Base-by-base conservation (phyloP, 2,329 filamentous ascomycete genomes). In the Colletotrichum acutatum region DNA sequence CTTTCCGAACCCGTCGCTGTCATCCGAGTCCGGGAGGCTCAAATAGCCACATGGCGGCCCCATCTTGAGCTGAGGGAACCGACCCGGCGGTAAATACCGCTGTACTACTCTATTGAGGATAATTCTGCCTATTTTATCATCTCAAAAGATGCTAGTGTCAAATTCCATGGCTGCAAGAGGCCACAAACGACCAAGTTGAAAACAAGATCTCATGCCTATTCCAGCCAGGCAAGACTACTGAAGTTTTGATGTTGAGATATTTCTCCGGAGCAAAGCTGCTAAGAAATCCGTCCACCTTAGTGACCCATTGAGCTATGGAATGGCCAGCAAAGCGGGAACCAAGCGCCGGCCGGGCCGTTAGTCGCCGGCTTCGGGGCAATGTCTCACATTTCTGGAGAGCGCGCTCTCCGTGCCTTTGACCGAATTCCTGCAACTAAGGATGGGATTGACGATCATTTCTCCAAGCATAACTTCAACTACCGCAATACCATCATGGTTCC, bases 371-470 rank as follows among this genome's bases (percentile, higher is more conserved):
- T 24, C 71, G 56, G 49, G 46, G 5, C 19, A 28, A 6, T 72
- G 66, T 73, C 60, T 73, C 56, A 65, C 56, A 73, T 69, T 26
- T 57, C 60, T 32, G 37, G 56, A 32, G 24, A 49, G 22, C n/a
- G 30, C 11, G 14, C 22, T 22, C 42, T 34, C 30, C 32, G 71
- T 59, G 57, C 66, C 71, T 26, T 49, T 56, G 22, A n/a, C n/a
- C 49, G 34, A 32, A 64, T 60, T 28, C 26, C 11, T 9, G 60
- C 54, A 34, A 64, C 46, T 37, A 49, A n/a, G 42, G 54, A 28
- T 34, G 52, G 66, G 26, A 30, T n/a, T 46, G 61, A 8, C 14
- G 4, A 53, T 37, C 16, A 9, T n/a, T n/a, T 54, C 61, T 37
- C 22, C 6, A 42, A 4, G 30, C 28, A 24, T n/a, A 19, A 3